Conservation (phyloP, 2,329 filamentous ascomycete species). For the Alternaria brassicae region DNA sequence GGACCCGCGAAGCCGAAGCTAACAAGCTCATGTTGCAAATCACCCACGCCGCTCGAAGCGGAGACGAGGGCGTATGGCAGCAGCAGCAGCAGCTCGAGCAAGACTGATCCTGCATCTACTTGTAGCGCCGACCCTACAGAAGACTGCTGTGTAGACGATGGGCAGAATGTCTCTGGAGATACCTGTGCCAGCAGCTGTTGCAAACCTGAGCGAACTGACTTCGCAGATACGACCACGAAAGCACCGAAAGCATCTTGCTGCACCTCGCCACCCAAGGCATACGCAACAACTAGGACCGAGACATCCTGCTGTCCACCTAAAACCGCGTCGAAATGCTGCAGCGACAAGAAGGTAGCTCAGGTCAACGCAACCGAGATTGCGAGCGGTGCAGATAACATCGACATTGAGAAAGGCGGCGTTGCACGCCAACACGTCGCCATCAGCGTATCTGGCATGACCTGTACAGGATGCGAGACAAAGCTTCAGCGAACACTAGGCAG, state of each 20-base stretch:
- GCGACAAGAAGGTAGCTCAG: neutral
- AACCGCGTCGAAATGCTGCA: neutral
- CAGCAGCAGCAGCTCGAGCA: neutral
- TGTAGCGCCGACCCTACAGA: neutral
- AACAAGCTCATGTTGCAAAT: neutral
- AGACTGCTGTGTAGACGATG: neutral
- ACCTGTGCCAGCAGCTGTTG: constrained; percentile 7
- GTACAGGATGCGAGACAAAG: constrained; percentile 74
- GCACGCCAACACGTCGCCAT: constrained; percentile 64
- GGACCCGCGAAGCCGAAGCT: neutral
- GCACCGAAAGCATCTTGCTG: neutral
- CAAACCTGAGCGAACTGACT: neutral
- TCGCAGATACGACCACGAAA: neutral
- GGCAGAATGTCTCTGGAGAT: neutral
- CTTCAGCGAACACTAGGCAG: constrained; percentile 60
- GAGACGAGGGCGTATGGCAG: neutral
- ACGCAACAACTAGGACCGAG: neutral
- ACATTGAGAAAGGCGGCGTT: constrained; percentile 32
- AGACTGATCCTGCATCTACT: neutral
- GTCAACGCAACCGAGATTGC: neutral
- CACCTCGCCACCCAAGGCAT: neutral
- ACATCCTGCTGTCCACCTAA: neutral
- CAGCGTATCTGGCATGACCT: constrained; percentile 75
- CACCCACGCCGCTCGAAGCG: neutral
- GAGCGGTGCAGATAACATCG: neutral